A percentile compares a stretch with the other conserved stretches of the same genome.
Evolutionary conservation across 345 rosid genomes (phyloP).

Genomic region (Odontarrhena argentea): DNA sequence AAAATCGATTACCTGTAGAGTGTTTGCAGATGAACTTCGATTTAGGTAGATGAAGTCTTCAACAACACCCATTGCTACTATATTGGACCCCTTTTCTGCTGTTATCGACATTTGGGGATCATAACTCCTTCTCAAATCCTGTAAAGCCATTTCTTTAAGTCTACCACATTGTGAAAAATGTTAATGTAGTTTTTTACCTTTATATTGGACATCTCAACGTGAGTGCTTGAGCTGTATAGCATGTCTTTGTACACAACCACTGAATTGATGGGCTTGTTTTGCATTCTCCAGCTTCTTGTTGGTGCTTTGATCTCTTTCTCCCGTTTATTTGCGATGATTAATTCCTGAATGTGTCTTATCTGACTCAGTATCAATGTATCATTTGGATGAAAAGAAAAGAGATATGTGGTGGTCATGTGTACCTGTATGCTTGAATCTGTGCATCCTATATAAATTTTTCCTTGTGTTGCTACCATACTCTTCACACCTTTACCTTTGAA

Average conservation of each 20-base stretch:
- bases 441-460: conserved; percentile 80
- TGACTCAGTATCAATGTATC: conserved; percentile 19
- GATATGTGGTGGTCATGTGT: background rate
- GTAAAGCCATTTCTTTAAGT: conserved; percentile 26
- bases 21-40: conserved; percentile 65
- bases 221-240: conserved; percentile 72
- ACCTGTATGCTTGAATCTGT: conserved; percentile 90
- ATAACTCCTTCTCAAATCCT: conserved; percentile 77
- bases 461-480: conserved; percentile 61
- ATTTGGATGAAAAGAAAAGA: conserved; percentile 14
- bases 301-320: conserved; percentile 78
- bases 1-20: conserved; percentile 60
- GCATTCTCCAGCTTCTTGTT: conserved; percentile 68
- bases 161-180: conserved; percentile 3
- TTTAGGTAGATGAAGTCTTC: conserved; percentile 91
- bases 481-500: conserved; percentile 64
- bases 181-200: conserved; percentile 51
- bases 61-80: conserved; percentile 67
- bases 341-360: conserved; percentile 54
- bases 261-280: conserved; percentile 64
- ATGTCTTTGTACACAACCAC: conserved; percentile 74
- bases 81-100: conserved; percentile 52
- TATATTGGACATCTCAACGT: conserved; percentile 67
- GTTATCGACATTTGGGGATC: conserved; percentile 62
- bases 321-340: conserved; percentile 48